Evolutionary conservation across 2,329 filamentous ascomycete genomes (phyloP), one percentile per base, ranked within the genome.

Genomic region (Calonectria honghensis): DNA sequence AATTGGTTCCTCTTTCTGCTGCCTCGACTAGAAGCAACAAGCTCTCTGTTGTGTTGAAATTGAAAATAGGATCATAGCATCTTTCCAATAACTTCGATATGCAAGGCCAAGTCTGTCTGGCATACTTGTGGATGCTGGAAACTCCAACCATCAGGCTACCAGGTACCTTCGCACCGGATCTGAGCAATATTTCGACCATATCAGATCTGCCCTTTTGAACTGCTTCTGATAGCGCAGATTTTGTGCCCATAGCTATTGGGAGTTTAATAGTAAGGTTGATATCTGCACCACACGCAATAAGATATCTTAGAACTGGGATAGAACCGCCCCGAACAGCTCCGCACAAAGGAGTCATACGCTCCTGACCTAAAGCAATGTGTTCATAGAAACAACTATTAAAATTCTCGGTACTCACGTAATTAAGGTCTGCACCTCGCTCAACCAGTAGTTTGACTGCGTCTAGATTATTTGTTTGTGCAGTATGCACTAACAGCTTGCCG

Each of bases 211-310:
- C n/a, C 0, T 18, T n/a, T 29, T 24, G 3, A 18, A 70, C 29
- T 32, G 59, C 57, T 45, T 45, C 48, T 24, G 35, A 7, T 35
- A 54, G 20, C 3, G 39, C 67, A 5, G 52, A 32, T 18, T 4
- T 18, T 14, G 5, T 24, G 9, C 2, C 27, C 6, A 37, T 29
- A 2, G 1, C 4, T 9, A 7, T 31, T 1, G 6, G 11, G 35
- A 13, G 35, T 65, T 20, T 14, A 4, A 37, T n/a, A 6, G 16
- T 3, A 16, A 37, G 35, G 31, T 59, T 59, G 48, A 48, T 35
- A 27, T 70, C 13, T 18, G 68, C 68, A 16, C 57, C 57, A 14
- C 9, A 11, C 3, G 20, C 29, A 7, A 70, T 16, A 51, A 70
- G 68, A 41, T 45, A 65, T 11, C 9, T 1, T 1, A 65, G 9